Evolutionary conservation across 176 grass and related monocot species (phyloP), one percentile per base, ranked within the genome.

Genomic region (Oryza glumipatula): DNA sequence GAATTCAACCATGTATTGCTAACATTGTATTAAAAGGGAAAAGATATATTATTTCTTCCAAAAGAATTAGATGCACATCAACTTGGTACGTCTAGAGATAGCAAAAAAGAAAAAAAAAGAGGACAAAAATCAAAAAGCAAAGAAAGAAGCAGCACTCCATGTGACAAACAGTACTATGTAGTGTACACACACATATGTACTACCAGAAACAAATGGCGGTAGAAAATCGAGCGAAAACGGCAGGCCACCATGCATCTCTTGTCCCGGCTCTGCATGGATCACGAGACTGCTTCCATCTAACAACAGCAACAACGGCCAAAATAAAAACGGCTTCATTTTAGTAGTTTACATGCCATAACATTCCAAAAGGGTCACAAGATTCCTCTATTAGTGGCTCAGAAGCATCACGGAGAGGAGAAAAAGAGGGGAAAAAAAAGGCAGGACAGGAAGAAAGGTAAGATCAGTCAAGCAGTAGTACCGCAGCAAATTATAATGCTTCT

Each of bases 291-390:
- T 46, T 22, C 63, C 15, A 23, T 58, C 58, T 23, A 10, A 45
- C 71, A 77, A 45, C 71, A 77, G 78, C 78, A 82, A 15, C 67
- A 67, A 73, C 35, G 13, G 33, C 88, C 83, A 82, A 47, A 48
- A 21, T 44, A 17, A 58, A 58, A 58, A 58, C 21, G 38, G 60
- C 26, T n/a, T 6, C 38, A 74, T 76, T 49, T 15, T 44, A 44
- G 68, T 68, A 76, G 68, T 84, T 84, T 21, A 58, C 47, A 35
- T 19, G 81, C 33, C 82, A 67, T 33, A 32, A 85, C 64, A 74
- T 69, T 89, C 87, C 87, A 85, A 85, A 89, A 85, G 63, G 49
- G 46, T 85, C 87, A 85, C 87, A 85, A 33, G 76, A 86, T 80
- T n/a, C 58, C 58, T 63, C 43, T 58, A 19, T 35, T 60, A 44